These are phyloP conservation scores for Boletus subcaerulescens DNA, from an alignment of 768 basidiomycete genomes.

Conservation along the genomic window DNA sequence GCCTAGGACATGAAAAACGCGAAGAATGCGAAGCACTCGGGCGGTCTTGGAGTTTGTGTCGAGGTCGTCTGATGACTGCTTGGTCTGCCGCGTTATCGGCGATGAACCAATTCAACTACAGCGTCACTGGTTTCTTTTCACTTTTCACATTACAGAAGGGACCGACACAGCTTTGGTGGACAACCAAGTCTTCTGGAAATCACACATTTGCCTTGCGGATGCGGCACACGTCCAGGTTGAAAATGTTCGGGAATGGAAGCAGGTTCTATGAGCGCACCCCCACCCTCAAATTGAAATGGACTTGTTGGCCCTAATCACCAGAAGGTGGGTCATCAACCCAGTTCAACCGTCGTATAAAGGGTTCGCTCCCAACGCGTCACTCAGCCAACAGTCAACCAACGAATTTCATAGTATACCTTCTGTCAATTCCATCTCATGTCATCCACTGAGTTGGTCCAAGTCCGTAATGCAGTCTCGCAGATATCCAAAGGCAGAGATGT, in stretches of 20 bases:
- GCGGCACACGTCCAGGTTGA: not conserved
- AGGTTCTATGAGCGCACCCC: not conserved
- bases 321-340: not conserved
- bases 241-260: constrained; percentile 1
- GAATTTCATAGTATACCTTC: not conserved
- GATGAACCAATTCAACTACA: too few species aligned
- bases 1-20: too few species aligned
- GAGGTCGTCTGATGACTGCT: too few species aligned
- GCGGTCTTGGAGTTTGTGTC: too few species aligned
- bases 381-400: not conserved
- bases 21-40: too few species aligned
- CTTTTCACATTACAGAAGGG: not conserved
- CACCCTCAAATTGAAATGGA: too few species aligned
- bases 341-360: not conserved
- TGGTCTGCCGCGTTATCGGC: too few species aligned
- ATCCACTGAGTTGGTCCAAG: constrained; percentile 9
- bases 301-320: not conserved
- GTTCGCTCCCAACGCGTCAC: not conserved
- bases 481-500: constrained; percentile 20
- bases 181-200: too few species aligned
- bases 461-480: constrained; percentile 18
- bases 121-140: not conserved
- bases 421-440: constrained; percentile 2
- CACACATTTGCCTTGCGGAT: not conserved
- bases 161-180: too few species aligned